phyloP scores from a whole-genome alignment of 768 basidiomycete species.

The Pisolithus marmoratus region DNA sequence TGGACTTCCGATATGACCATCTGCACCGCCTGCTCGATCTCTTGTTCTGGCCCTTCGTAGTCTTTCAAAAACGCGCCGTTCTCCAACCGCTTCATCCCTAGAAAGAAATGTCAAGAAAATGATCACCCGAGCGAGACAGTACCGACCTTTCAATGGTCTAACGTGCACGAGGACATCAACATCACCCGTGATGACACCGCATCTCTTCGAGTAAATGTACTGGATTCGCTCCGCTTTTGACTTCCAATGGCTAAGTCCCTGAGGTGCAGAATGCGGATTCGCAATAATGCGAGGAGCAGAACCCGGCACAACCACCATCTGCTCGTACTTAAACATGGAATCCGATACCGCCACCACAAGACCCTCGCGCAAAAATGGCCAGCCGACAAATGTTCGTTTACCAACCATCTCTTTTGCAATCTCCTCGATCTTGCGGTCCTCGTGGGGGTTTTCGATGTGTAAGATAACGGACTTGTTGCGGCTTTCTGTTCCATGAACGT shows the following conservation, averaged over 20 bases:
- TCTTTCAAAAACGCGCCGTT: slow-evolving; percentile 92
- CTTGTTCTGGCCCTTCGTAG: slow-evolving; percentile 78
- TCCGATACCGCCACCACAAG: slow-evolving; percentile 84
- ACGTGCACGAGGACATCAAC: slow-evolving; percentile 83
- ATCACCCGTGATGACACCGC: slow-evolving; percentile 77
- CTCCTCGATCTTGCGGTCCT: slow-evolving; percentile 60
- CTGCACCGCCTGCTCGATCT: slow-evolving; percentile 83
- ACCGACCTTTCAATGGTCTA: slow-evolving; percentile 81
- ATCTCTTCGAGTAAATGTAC: slow-evolving; percentile 79
- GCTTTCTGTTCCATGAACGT: slow-evolving; percentile 87
- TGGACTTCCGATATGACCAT: slow-evolving; percentile 74
- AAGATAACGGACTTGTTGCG: slow-evolving; percentile 93
- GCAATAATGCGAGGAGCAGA: slow-evolving; percentile 50
- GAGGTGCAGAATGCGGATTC: slow-evolving; percentile 61
- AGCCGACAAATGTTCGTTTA: slow-evolving; percentile 71
- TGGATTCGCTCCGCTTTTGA: slow-evolving; percentile 79
- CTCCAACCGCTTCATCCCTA: slow-evolving; percentile 87
- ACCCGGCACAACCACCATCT: slow-evolving; percentile 49
- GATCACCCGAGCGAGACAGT: neutral
- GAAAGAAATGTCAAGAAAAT: neutral
- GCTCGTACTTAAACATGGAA: slow-evolving; percentile 80
- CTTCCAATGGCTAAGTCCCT: slow-evolving; percentile 73
- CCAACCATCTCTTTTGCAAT: slow-evolving; percentile 74
- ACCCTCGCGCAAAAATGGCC: slow-evolving; percentile 96
- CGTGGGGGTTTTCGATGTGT: slow-evolving; percentile 71